phyloP scores from a whole-genome alignment of 176 grass and related monocot species.

The Guadua angustifolia region DNA sequence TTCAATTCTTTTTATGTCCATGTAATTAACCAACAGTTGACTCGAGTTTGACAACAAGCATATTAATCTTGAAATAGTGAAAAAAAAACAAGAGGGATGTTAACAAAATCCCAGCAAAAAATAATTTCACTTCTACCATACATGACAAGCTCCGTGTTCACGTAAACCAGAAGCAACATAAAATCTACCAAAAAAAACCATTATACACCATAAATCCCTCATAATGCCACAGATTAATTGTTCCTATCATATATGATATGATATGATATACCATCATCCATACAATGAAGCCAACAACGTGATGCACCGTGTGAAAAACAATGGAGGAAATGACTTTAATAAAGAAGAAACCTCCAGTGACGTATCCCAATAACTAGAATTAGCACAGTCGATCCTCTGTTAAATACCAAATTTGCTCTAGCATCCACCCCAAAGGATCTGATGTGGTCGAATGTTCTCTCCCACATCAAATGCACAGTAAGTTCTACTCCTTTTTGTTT shows the following conservation, averaged over 20 bases:
- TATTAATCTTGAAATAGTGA: background rate
- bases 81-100: background rate
- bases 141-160: background rate
- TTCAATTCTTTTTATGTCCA: background rate
- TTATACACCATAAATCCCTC: slow-evolving; percentile 43
- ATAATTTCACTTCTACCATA: slow-evolving; percentile 14
- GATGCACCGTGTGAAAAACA: background rate
- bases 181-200: slow-evolving; percentile 26
- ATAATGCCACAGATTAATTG: slow-evolving; percentile 1
- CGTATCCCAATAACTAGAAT: slow-evolving; percentile 39
- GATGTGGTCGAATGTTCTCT: background rate
- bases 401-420: slow-evolving; percentile 52
- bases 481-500: slow-evolving; percentile 82
- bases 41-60: background rate
- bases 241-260: slow-evolving; percentile 45
- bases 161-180: background rate
- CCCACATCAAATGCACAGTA: background rate
- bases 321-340: slow-evolving; percentile 21
- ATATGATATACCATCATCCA: slow-evolving; percentile 34
- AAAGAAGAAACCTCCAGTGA: slow-evolving; percentile 32
- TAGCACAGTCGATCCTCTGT: slow-evolving; percentile 28
- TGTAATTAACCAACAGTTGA: background rate
- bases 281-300: slow-evolving; percentile 30
- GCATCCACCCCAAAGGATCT: slow-evolving; percentile 16
- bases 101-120: background rate